Conservation (phyloP, 306 rosid species). For the Prunus padus region DNA sequence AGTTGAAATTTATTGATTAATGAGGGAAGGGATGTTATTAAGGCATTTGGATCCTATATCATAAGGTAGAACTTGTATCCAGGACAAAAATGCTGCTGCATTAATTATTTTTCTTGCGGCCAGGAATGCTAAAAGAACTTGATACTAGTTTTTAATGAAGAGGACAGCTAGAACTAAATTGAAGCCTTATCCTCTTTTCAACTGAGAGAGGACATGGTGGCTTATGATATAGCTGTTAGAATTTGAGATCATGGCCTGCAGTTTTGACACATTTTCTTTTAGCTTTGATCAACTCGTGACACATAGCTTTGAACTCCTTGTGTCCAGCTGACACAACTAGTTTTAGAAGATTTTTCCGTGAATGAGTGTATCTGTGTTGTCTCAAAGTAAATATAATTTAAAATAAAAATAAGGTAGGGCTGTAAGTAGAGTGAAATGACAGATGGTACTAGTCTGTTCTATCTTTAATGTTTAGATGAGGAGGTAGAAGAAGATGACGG, state of each 20-base stretch:
- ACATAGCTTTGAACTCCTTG: too few species aligned
- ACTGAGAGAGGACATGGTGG: conserved; percentile 2
- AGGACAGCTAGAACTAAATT: neutral
- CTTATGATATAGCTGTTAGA: neutral
- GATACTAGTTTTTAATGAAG: neutral
- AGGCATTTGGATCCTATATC: conserved; percentile 5
- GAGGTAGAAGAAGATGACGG: neutral
- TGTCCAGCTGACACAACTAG: neutral
- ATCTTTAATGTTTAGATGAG: neutral
- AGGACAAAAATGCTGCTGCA: neutral
- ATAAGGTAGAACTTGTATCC: neutral
- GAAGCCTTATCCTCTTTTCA: neutral
- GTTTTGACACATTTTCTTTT: too few species aligned
- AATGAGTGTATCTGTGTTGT: conserved; percentile 11
- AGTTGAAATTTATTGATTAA: conserved; percentile 5
- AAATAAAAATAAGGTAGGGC: conserved; percentile 13
- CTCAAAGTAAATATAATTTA: neutral
- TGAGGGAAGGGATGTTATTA: neutral
- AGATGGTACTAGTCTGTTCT: conserved; percentile 12
- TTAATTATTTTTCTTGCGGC: neutral
- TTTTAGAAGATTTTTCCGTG: neutral
- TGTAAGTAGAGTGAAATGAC: neutral
- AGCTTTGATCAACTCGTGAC: too few species aligned
- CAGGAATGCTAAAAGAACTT: neutral
- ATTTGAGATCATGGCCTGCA: too few species aligned